phyloP scores from a whole-genome alignment of 2,329 filamentous ascomycete genomes.

The Grosmannia serpens region DNA sequence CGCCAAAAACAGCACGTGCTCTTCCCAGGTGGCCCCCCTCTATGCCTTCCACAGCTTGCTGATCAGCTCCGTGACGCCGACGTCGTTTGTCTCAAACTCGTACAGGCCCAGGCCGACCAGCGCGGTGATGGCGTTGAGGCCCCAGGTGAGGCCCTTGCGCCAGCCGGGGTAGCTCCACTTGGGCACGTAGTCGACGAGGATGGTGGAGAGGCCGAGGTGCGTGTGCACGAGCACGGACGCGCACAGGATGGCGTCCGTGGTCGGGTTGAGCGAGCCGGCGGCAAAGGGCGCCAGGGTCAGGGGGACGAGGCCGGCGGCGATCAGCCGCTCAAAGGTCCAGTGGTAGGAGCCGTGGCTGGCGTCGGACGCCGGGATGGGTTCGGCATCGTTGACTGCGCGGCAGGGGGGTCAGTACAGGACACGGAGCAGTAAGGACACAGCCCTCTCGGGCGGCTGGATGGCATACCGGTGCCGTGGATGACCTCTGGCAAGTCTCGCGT shows the following conservation, averaged over 20 bases:
- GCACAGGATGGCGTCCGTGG: constrained; percentile 77
- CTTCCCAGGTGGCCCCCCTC: background rate
- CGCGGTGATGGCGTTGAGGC: constrained; percentile 65
- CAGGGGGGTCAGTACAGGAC: background rate
- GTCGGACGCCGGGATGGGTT: constrained; percentile 56
- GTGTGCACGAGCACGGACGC: constrained; percentile 79
- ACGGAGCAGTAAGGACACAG: background rate
- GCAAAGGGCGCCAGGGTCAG: constrained; percentile 87
- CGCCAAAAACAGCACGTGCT: too few relatives aligned
- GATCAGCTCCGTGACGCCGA: constrained; percentile 82
- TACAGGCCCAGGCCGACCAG: constrained; percentile 82
- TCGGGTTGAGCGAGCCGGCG: constrained; percentile 79
- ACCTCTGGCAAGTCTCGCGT: constrained; percentile 40
- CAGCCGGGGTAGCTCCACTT: constrained; percentile 54
- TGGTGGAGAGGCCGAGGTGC: constrained; percentile 87
- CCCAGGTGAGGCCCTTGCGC: constrained; percentile 61
- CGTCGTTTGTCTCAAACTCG: constrained; percentile 98
- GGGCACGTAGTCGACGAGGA: constrained; percentile 88
- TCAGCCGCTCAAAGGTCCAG: constrained; percentile 88
- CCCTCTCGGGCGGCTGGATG: too few relatives aligned
- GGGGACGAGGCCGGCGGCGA: constrained; percentile 73
- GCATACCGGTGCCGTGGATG: constrained; percentile 62
- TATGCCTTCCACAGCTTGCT: constrained; percentile 83
- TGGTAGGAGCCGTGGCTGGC: constrained; percentile 91
- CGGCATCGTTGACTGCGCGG: constrained; percentile 70